Conservation (phyloP, 2,329 filamentous ascomycete species). For the Monosporascus sp. region DNA sequence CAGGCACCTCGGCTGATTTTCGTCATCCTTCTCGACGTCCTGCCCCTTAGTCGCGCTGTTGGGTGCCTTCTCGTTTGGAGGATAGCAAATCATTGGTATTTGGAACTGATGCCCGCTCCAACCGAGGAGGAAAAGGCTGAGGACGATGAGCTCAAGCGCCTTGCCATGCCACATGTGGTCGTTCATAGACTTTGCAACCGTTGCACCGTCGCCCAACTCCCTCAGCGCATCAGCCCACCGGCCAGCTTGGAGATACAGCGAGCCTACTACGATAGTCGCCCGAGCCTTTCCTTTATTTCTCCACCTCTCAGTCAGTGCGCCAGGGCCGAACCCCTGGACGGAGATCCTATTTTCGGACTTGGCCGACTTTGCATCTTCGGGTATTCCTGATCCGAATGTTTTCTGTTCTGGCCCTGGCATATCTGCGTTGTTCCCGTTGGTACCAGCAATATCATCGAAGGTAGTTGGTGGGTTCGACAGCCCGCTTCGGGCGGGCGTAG, state of each 20-base stretch:
- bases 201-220: slow-evolving; percentile 75
- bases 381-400: slow-evolving; percentile 30
- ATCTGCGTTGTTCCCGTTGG: slow-evolving; percentile 26
- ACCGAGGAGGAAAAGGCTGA: slow-evolving; percentile 76
- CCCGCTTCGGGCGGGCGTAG: slow-evolving; percentile 45
- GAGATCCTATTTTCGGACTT: slow-evolving; percentile 49
- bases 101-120: slow-evolving; percentile 83
- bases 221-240: slow-evolving; percentile 84
- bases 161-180: slow-evolving; percentile 98
- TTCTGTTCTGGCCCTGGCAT: slow-evolving; percentile 37
- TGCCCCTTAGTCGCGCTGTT: slow-evolving; percentile 27
- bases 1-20: slow-evolving; percentile 46
- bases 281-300: slow-evolving; percentile 77
- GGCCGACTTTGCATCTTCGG: slow-evolving; percentile 43
- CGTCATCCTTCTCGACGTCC: slow-evolving; percentile 35
- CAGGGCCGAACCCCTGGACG: slow-evolving; percentile 66
- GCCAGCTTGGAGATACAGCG: slow-evolving; percentile 81
- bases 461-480: slow-evolving; percentile 43
- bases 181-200: slow-evolving; percentile 69
- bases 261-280: slow-evolving; percentile 73
- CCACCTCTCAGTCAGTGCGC: slow-evolving; percentile 68
- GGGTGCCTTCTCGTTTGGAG: slow-evolving; percentile 41
- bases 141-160: slow-evolving; percentile 78
- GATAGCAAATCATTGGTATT: slow-evolving; percentile 55
- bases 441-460: slow-evolving; percentile 39